phyloP scores from a whole-genome alignment of 495 filamentous ascomycete genomes.

The Glonium stellatum region DNA sequence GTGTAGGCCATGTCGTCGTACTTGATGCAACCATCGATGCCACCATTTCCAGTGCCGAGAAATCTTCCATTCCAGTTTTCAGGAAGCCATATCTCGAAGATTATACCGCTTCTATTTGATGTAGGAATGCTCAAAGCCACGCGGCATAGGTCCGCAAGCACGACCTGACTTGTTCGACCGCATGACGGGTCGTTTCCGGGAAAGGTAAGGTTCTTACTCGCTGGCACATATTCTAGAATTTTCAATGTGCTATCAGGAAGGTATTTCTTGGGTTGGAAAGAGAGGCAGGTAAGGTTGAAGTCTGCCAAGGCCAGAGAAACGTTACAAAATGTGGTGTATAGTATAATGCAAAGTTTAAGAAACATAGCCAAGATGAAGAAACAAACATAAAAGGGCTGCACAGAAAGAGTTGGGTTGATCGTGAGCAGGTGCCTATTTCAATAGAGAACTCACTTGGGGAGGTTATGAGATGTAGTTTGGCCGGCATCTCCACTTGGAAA shows the following conservation, averaged over 20 bases:
- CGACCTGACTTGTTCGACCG: background rate
- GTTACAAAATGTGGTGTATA: background rate
- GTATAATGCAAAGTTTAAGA: background rate
- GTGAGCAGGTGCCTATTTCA: too few relatives aligned
- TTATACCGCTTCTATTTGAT: constrained; percentile 46
- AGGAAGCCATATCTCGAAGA: constrained; percentile 54
- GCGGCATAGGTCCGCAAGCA: constrained; percentile 44
- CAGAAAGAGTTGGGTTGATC: too few relatives aligned
- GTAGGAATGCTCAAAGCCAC: constrained; percentile 51
- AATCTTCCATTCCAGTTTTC: constrained; percentile 29
- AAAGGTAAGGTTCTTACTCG: background rate
- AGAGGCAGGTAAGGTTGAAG: background rate
- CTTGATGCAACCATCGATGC: constrained; percentile 27
- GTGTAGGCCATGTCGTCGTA: constrained; percentile 29
- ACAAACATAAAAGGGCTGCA: too few relatives aligned
- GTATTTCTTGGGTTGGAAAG: background rate
- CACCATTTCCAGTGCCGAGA: constrained; percentile 31
- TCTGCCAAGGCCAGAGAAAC: background rate
- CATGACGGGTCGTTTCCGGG: background rate
- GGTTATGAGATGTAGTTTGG: too few relatives aligned
- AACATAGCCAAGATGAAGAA: too few relatives aligned
- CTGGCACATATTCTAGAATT: background rate
- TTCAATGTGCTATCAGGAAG: background rate
- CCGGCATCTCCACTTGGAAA: too few relatives aligned
- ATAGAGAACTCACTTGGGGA: too few relatives aligned